These are phyloP conservation scores for Sporothrix pallida DNA, from an alignment of 2,329 filamentous ascomycete genomes.

Conservation along the genomic window DNA sequence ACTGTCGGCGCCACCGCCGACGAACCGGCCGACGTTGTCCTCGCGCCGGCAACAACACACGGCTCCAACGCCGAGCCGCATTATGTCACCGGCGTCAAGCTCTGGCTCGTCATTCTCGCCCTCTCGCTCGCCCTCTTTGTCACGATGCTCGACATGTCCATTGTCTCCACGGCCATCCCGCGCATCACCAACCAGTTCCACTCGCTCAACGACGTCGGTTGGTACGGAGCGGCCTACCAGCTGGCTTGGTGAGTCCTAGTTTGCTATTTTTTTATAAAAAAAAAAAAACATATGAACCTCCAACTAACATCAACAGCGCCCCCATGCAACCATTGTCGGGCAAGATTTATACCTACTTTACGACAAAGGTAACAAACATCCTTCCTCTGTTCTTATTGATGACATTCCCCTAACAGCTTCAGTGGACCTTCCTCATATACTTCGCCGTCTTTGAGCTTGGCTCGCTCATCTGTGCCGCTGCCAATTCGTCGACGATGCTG, in stretches of 20 bases:
- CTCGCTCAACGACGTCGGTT: slow-evolving; percentile 36
- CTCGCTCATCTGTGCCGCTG: slow-evolving; percentile 45
- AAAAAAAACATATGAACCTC: no score
- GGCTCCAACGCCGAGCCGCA: slow-evolving; percentile 25
- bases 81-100: slow-evolving; percentile 42
- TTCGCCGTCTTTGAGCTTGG: slow-evolving; percentile 48
- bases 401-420: not conserved
- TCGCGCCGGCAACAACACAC: not conserved
- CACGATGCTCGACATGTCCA: slow-evolving; percentile 47
- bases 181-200: slow-evolving; percentile 33
- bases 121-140: slow-evolving; percentile 52
- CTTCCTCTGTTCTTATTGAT: not conserved
- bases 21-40: not conserved
- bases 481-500: slow-evolving; percentile 38
- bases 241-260: slow-evolving; percentile 27
- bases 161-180: slow-evolving; percentile 39
- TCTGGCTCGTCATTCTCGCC: slow-evolving; percentile 49
- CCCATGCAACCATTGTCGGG: slow-evolving; percentile 45
- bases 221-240: slow-evolving; percentile 41
- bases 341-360: slow-evolving; percentile 49
- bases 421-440: slow-evolving; percentile 44
- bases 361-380: slow-evolving; percentile 38
- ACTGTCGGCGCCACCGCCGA: not conserved
- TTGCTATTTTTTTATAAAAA: no score
- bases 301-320: slow-evolving; percentile 39